Conservation (phyloP, 352 stramenopile genomes). For the Phytophthora boehmeriae region DNA sequence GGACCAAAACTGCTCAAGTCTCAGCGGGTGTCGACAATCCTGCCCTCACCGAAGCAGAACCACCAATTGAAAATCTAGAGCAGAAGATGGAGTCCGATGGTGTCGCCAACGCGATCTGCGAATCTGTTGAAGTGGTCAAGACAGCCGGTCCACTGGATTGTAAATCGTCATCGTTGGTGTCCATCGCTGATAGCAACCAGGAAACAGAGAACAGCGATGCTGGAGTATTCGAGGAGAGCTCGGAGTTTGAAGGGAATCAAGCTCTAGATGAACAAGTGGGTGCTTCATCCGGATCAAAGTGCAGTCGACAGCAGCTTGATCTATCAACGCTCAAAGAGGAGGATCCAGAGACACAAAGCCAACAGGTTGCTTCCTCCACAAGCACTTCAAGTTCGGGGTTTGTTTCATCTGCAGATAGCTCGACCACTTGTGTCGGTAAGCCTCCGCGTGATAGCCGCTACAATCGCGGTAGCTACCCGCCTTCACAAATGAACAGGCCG, state of each 20-base stretch:
- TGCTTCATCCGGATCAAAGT: slow-evolving; percentile 5
- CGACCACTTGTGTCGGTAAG: slow-evolving; percentile 7
- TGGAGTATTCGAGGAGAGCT: slow-evolving; percentile 7
- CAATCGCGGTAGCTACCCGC: neutral
- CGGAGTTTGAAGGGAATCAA: slow-evolving; percentile 24
- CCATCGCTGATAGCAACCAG: slow-evolving; percentile 15
- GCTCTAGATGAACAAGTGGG: neutral
- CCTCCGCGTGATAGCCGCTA: slow-evolving; percentile 4
- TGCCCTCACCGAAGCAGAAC: neutral
- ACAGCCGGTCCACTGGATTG: slow-evolving; percentile 15
- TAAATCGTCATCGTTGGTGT: slow-evolving; percentile 10
- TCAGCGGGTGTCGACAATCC: slow-evolving; percentile 7
- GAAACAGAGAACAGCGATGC: slow-evolving; percentile 9
- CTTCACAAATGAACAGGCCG: slow-evolving; percentile 11
- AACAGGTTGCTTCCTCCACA: slow-evolving; percentile 16
- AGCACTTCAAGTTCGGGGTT: slow-evolving; percentile 25
- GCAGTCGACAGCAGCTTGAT: neutral
- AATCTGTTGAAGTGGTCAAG: neutral
- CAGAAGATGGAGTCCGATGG: slow-evolving; percentile 9
- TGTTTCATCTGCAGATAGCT: slow-evolving; percentile 5
- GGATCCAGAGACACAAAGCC: slow-evolving; percentile 6
- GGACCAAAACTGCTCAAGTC: slow-evolving; percentile 12
- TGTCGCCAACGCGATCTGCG: neutral
- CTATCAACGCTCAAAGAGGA: neutral
- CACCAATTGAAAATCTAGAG: slow-evolving; percentile 31